Evolutionary conservation across 306 rosid genomes (phyloP).

Genomic region (peach (Prunus persica)): DNA sequence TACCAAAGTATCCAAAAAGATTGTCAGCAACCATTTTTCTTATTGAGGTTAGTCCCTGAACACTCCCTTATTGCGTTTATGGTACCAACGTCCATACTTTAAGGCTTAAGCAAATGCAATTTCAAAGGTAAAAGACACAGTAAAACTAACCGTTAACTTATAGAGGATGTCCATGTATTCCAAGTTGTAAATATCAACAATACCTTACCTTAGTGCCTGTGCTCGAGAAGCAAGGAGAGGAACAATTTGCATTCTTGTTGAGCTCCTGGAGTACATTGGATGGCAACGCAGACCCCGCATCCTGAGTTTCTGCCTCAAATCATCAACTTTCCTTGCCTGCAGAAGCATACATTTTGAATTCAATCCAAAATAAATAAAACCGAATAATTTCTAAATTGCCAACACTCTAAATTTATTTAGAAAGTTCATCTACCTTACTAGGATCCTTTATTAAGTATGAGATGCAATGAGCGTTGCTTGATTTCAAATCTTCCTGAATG

Average conservation of each 20-base stretch:
- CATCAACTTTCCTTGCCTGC: conserved; percentile 62
- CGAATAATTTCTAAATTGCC: not conserved
- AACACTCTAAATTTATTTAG: not conserved
- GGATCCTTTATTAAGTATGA: conserved; percentile 51
- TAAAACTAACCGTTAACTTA: not conserved
- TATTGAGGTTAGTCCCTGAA: too few relatives aligned
- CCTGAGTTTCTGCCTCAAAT: conserved; percentile 70
- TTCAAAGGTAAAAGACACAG: not conserved
- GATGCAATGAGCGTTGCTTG: conserved; percentile 63
- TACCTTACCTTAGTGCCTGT: conserved; percentile 78
- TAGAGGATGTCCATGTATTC: not conserved
- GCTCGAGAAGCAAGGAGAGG: conserved; percentile 75
- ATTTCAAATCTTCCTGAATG: conserved; percentile 44
- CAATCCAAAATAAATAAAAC: not conserved
- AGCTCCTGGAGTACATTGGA: conserved; percentile 64
- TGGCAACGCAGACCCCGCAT: conserved; percentile 74
- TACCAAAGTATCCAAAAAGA: too few relatives aligned
- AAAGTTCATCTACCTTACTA: conserved; percentile 36
- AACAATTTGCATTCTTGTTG: conserved; percentile 56
- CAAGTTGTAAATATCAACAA: not conserved
- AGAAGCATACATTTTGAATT: not conserved
- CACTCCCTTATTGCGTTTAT: not conserved
- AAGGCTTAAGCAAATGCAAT: not conserved
- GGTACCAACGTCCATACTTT: not conserved
- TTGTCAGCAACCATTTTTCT: too few relatives aligned